These are phyloP conservation scores for Diaporthe citri DNA, from an alignment of 2,329 filamentous ascomycete genomes.

Conservation along the genomic window DNA sequence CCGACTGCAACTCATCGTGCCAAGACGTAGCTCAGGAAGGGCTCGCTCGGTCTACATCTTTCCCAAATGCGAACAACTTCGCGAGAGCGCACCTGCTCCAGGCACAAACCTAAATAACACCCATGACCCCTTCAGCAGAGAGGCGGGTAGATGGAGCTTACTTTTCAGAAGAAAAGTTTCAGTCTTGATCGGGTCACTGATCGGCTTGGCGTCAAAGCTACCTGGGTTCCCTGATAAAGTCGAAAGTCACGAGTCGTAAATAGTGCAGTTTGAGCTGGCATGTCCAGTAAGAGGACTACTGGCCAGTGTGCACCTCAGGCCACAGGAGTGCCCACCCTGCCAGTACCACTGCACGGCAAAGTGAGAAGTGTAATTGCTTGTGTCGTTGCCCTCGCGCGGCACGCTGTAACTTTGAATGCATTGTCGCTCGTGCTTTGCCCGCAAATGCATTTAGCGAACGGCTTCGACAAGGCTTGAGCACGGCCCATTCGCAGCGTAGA, in stretches of 20 bases:
- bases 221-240: not conserved
- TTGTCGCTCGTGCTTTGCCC: not conserved
- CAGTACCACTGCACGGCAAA: not conserved
- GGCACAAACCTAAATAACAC: conserved; percentile 27
- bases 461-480: conserved; percentile 4
- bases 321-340: not conserved
- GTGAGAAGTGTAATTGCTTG: not conserved
- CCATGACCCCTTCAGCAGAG: conserved; percentile 18
- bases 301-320: not conserved
- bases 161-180: conserved; percentile 12
- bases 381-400: not conserved
- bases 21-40: not conserved
- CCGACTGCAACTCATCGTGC: conserved; percentile 32
- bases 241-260: not conserved
- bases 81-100: conserved; percentile 22
- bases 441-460: not conserved
- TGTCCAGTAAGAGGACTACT: not conserved
- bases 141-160: conserved; percentile 23
- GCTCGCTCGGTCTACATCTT: not conserved
- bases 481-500: not conserved
- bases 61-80: conserved; percentile 17
- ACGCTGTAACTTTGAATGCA: not conserved
- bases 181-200: conserved; percentile 17
- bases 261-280: not conserved
- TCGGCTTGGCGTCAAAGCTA: conserved; percentile 20